Evolutionary conservation across 1,284 basidiomycete genomes (phyloP), one percentile per base, ranked within the genome.

Genomic region (Puccinia brachypodii): DNA sequence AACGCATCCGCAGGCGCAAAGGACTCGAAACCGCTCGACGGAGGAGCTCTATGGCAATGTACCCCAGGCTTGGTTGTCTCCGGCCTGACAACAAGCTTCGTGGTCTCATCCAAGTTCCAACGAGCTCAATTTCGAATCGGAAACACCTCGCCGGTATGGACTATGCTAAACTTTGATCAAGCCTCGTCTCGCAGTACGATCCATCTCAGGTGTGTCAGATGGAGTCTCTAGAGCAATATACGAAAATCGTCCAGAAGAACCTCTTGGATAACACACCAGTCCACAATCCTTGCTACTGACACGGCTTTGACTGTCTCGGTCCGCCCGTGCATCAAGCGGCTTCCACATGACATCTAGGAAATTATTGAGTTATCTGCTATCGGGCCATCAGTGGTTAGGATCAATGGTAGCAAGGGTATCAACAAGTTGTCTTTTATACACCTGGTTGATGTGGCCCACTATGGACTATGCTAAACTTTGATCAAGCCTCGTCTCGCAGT

Each of bases 51-150:
- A 22, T 11, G 40, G 64, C 38, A 36, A 8, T 68, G 19, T 66
- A 14, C 11, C 16, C 40, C 40, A 42, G 64, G 38, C 44, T 68
- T 68, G 64, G n/a, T 68, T 38, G 64, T 68, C 64, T n/a, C 64
- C 38, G 40, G 64, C 64, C 64, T 68, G 64, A 68, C 64, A 68
- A 44, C 40, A 68, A 68, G 40, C 64, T 42, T 68, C 40, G 64
- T 68, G 38, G 64, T 68, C 64, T 44, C 40, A 42, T 68, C 64
- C 38, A 68, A 28, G 64, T 68, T 68, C 40, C 38, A 66, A 6
- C 62, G 36, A 38, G 33, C 62, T 36, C 8, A 22, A 53, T 53
- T 8, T 53, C 60, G 22, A 40, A 66, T 31, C 19, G 19, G 36
- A 68, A 68, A 68, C 64, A 42, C 64, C n/a, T 68, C 40, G 38